Evolutionary conservation across 768 basidiomycete genomes (phyloP).

Genomic region (Tulasnella sp.): DNA sequence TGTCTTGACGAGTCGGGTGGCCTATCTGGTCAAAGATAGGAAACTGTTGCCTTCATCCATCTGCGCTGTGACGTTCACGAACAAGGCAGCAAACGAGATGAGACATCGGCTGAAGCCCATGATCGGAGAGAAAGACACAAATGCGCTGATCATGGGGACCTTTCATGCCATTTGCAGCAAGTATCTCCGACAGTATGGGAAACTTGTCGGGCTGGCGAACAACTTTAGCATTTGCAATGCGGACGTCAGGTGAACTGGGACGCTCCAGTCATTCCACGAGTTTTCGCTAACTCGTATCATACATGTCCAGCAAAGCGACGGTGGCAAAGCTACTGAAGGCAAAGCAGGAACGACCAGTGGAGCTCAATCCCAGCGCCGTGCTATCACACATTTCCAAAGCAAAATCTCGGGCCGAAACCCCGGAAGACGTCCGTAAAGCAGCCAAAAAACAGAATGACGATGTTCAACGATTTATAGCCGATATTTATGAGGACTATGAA

Average conservation of each 20-base stretch:
- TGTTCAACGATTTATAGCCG: constrained; percentile 35
- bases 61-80: constrained; percentile 83
- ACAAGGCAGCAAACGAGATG: constrained; percentile 90
- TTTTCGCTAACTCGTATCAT: not conserved
- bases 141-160: constrained; percentile 53
- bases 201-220: constrained; percentile 52
- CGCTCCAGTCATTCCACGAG: constrained; percentile 21
- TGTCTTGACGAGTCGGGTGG: constrained; percentile 66
- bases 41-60: constrained; percentile 53
- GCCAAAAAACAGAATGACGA: constrained; percentile 29
- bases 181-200: constrained; percentile 60
- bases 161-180: constrained; percentile 67
- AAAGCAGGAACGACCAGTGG: constrained; percentile 38
- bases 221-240: constrained; percentile 84
- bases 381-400: constrained; percentile 66
- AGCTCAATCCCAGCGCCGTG: constrained; percentile 52
- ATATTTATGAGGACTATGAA: constrained; percentile 66
- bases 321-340: constrained; percentile 55
- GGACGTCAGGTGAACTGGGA: constrained; percentile 60
- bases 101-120: constrained; percentile 59
- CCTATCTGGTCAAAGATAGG: constrained; percentile 56
- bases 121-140: constrained; percentile 57
- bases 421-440: constrained; percentile 44
- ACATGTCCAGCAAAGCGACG: constrained; percentile 57
- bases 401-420: constrained; percentile 56